Evolutionary conservation across 768 basidiomycete species (phyloP).

Genomic region (Mycena metata): DNA sequence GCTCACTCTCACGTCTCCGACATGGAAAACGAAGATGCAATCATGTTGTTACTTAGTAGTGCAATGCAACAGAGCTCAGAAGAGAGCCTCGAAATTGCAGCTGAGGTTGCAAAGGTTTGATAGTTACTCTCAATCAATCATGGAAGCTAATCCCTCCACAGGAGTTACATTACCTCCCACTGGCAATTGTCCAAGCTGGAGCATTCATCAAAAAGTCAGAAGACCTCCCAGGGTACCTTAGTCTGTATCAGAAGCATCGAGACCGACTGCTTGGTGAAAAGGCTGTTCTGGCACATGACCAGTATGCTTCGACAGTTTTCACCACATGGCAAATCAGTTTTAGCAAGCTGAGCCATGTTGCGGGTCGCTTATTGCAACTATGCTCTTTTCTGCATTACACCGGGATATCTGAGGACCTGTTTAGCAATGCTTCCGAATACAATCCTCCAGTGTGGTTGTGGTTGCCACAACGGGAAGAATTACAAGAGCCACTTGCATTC

Average conservation of each 20-base stretch:
- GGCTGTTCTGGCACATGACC: neutral
- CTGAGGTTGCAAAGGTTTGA: too few relatives aligned
- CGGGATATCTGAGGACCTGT: neutral
- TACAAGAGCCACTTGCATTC: too few relatives aligned
- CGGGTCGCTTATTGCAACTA: too few relatives aligned
- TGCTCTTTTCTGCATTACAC: neutral
- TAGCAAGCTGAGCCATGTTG: too few relatives aligned
- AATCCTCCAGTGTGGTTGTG: too few relatives aligned
- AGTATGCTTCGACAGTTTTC: neutral
- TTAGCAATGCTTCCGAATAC: too few relatives aligned
- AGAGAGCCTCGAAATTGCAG: too few relatives aligned
- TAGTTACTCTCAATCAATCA: too few relatives aligned
- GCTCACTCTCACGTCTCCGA: neutral
- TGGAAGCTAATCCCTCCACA: too few relatives aligned
- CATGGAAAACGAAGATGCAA: neutral
- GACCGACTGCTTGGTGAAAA: neutral
- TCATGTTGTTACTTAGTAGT: neutral
- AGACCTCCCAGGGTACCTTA: neutral
- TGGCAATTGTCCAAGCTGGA: constrained; percentile 1
- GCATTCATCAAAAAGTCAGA: neutral
- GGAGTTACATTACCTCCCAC: neutral
- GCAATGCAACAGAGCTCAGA: neutral
- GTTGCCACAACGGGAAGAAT: too few relatives aligned
- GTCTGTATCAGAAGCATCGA: neutral
- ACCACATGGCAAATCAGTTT: neutral